Percentiles rank a stretch among this genome's conserved stretches.
Conservation (phyloP, 371 early-diverging fungal species). For the Saksenaea vasiformis region DNA sequence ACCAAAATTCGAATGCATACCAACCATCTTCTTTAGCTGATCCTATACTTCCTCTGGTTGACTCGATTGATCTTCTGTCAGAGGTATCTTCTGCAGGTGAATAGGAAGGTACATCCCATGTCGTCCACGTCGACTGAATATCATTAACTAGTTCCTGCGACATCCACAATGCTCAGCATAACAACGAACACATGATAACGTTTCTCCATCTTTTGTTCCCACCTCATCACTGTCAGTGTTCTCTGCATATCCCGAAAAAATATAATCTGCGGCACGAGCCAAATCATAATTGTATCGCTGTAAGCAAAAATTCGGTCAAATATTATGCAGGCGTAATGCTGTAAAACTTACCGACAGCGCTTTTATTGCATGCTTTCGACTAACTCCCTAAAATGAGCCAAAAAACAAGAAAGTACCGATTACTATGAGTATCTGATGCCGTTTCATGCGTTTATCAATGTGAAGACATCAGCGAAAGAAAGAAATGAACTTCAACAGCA, state of each 20-base stretch:
- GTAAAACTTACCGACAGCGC: conserved; percentile 38
- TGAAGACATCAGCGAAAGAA: not conserved
- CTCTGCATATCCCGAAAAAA: conserved; percentile 44
- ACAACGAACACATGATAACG: not conserved
- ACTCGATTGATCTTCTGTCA: not conserved
- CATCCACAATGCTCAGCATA: not conserved
- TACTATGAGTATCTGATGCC: not conserved
- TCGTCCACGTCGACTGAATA: not conserved
- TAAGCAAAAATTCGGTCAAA: not conserved
- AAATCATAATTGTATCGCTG: conserved; percentile 56
- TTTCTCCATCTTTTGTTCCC: not conserved
- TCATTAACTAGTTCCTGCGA: not conserved
- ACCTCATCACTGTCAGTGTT: conserved; percentile 16
- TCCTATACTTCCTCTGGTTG: not conserved
- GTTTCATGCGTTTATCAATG: too few relatives aligned
- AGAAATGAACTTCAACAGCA: not conserved
- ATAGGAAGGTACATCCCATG: not conserved
- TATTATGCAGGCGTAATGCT: not conserved
- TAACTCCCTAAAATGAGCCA: conserved; percentile 33
- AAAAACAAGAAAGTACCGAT: not conserved
- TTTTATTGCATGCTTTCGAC: conserved; percentile 40
- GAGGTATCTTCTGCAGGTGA: not conserved
- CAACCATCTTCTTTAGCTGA: conserved; percentile 1
- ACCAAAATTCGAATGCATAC: conserved; percentile 2
- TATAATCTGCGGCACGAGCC: conserved; percentile 51